A percentile compares a stretch with the other conserved stretches of the same genome.
Evolutionary conservation across 352 stramenopile genomes (phyloP).

Genomic region (Blastocystis sp.): DNA sequence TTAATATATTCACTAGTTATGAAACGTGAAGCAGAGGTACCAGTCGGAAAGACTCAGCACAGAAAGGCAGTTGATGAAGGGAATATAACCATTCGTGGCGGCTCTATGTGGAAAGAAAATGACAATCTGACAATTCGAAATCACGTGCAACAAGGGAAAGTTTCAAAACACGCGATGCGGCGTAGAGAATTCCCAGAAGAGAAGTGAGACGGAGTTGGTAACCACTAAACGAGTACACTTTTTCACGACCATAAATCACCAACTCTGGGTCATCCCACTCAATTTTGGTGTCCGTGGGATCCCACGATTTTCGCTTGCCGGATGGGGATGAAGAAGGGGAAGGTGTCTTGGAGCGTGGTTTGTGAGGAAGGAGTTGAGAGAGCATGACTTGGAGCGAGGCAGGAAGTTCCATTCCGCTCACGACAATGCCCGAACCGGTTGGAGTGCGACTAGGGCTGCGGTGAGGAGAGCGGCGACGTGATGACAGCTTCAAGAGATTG

Average conservation of each 20-base stretch:
- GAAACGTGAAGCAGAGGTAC: neutral
- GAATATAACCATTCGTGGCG: neutral
- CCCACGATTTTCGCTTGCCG: neutral
- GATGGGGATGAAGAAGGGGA: no score
- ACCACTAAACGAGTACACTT: constrained; percentile 2
- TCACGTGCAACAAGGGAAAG: neutral
- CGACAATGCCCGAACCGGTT: neutral
- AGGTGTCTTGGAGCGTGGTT: no score
- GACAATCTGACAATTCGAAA: neutral
- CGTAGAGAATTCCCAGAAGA: constrained; percentile 34
- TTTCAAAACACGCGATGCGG: neutral
- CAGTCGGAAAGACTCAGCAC: neutral
- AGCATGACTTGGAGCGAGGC: neutral
- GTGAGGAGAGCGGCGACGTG: neutral
- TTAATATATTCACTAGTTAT: neutral
- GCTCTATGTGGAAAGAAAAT: neutral
- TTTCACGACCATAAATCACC: neutral
- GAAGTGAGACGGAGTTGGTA: constrained; percentile 20
- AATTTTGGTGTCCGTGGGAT: neutral
- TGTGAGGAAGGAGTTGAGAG: neutral
- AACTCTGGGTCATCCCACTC: constrained; percentile 30
- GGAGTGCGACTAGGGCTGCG: neutral
- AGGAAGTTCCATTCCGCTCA: constrained; percentile 10
- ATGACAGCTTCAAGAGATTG: neutral
- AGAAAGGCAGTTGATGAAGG: neutral